Evolutionary conservation across 2,329 filamentous ascomycete genomes (phyloP).

Genomic region (Dactylellina sp.): DNA sequence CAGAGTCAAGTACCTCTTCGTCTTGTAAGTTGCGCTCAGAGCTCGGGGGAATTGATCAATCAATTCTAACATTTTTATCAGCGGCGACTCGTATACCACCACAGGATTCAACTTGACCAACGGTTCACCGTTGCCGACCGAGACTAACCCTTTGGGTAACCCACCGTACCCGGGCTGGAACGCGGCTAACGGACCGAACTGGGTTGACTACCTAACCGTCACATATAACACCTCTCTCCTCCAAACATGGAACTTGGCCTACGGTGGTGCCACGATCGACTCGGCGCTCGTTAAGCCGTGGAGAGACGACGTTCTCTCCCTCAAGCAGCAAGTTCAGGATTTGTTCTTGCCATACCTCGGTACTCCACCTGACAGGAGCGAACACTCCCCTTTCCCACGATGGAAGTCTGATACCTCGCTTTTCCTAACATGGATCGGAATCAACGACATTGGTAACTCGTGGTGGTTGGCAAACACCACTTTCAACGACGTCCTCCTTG

Average conservation of each 20-base stretch:
- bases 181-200: conserved; percentile 68
- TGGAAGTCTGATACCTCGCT: conserved; percentile 67
- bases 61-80: conserved; percentile 50
- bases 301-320: conserved; percentile 62
- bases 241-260: conserved; percentile 69
- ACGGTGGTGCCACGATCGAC: conserved; percentile 65
- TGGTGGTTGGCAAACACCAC: conserved; percentile 63
- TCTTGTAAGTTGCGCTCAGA: conserved; percentile 56
- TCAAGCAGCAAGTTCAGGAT: conserved; percentile 63
- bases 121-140: conserved; percentile 62
- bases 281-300: conserved; percentile 63
- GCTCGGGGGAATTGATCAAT: too few species aligned
- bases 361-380: conserved; percentile 60
- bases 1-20: conserved; percentile 59
- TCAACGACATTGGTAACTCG: conserved; percentile 70
- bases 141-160: conserved; percentile 64
- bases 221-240: conserved; percentile 66
- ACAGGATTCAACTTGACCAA: conserved; percentile 63
- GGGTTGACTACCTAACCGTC: conserved; percentile 68
- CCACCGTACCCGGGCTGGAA: conserved; percentile 64
- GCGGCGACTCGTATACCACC: conserved; percentile 65
- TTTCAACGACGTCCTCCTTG: conserved; percentile 63
- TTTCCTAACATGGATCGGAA: conserved; percentile 69
- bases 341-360: conserved; percentile 63
- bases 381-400: conserved; percentile 60